Percentiles rank a stretch among this genome's conserved stretches.
These are phyloP conservation scores for Thermomyces lanuginosus DNA, from an alignment of 2,329 filamentous ascomycete species.

Conservation along the genomic window DNA sequence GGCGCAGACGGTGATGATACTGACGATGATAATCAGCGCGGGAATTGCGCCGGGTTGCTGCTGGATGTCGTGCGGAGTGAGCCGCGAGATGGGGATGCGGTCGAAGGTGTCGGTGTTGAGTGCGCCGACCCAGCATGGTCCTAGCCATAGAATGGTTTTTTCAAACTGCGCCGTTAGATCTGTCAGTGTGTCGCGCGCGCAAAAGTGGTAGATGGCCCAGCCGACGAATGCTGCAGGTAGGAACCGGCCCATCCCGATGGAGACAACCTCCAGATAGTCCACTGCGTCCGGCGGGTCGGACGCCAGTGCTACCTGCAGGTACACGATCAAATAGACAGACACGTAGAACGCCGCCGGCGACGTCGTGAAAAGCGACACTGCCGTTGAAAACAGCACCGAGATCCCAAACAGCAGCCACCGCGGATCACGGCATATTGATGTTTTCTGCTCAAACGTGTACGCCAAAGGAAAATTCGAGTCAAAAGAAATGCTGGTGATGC, in stretches of 20 bases:
- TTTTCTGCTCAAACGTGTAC: slow-evolving; percentile 36
- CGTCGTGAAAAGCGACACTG: slow-evolving; percentile 41
- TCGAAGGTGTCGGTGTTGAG: slow-evolving; percentile 49
- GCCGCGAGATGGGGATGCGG: slow-evolving; percentile 43
- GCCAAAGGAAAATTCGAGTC: slow-evolving; percentile 42
- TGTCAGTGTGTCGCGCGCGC: slow-evolving; percentile 32
- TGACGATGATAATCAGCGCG: slow-evolving; percentile 38
- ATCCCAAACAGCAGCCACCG: slow-evolving; percentile 43
- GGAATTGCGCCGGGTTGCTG: slow-evolving; percentile 44
- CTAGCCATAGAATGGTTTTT: slow-evolving; percentile 45
- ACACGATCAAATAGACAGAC: slow-evolving; percentile 38
- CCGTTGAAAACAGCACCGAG: slow-evolving; percentile 37
- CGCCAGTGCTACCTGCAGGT: slow-evolving; percentile 44
- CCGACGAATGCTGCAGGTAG: slow-evolving; percentile 44
- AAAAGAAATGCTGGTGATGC: slow-evolving; percentile 38
- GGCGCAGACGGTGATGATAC: slow-evolving; percentile 35
- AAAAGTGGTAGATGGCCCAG: slow-evolving; percentile 40
- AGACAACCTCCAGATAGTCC: slow-evolving; percentile 39
- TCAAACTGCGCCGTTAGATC: slow-evolving; percentile 41
- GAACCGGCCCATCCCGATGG: slow-evolving; percentile 39
- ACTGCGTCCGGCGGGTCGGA: slow-evolving; percentile 42
- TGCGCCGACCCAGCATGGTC: slow-evolving; percentile 43
- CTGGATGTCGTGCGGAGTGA: slow-evolving; percentile 45
- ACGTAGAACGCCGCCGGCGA: slow-evolving; percentile 41
- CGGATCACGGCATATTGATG: slow-evolving; percentile 35